These are phyloP conservation scores for Suhomyces faveliae DNA, from an alignment of 805 yeast species.

Conservation along the genomic window DNA sequence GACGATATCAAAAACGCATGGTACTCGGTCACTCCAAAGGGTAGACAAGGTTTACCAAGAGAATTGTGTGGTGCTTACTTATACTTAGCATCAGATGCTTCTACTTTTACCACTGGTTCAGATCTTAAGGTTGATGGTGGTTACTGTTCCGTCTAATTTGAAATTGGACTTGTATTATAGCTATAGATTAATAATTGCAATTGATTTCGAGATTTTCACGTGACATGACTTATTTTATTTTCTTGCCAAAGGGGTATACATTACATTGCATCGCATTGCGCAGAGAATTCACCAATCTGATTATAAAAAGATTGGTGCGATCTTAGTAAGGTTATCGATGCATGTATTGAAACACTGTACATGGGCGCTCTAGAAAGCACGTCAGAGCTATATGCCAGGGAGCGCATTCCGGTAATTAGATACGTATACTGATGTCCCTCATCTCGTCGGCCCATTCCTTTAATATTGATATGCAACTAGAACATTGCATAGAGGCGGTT, in stretches of 20 bases:
- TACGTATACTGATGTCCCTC: too few relatives aligned
- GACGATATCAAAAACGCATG: conserved; percentile 35
- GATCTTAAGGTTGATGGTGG: conserved; percentile 83
- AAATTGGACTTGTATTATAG: background rate
- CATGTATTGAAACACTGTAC: too few relatives aligned
- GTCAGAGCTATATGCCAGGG: too few relatives aligned
- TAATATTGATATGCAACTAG: too few relatives aligned
- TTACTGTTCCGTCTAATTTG: conserved; percentile 48
- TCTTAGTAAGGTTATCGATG: too few relatives aligned
- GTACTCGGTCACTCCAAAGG: conserved; percentile 58
- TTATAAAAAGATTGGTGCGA: too few relatives aligned
- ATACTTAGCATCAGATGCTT: conserved; percentile 77
- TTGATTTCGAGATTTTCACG: background rate
- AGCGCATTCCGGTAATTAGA: too few relatives aligned
- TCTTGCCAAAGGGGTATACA: background rate
- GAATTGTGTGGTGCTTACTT: conserved; percentile 80
- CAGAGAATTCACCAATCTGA: background rate
- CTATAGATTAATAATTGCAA: background rate
- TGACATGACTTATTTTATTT: background rate
- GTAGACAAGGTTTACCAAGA: conserved; percentile 70
- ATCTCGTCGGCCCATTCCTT: too few relatives aligned
- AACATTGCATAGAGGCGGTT: too few relatives aligned
- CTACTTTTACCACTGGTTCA: conserved; percentile 75
- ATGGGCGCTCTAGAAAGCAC: too few relatives aligned
- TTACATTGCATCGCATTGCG: background rate